phyloP scores from a whole-genome alignment of 371 early-diverging fungal genomes.

The Dipsacomyces acuminosporus region DNA sequence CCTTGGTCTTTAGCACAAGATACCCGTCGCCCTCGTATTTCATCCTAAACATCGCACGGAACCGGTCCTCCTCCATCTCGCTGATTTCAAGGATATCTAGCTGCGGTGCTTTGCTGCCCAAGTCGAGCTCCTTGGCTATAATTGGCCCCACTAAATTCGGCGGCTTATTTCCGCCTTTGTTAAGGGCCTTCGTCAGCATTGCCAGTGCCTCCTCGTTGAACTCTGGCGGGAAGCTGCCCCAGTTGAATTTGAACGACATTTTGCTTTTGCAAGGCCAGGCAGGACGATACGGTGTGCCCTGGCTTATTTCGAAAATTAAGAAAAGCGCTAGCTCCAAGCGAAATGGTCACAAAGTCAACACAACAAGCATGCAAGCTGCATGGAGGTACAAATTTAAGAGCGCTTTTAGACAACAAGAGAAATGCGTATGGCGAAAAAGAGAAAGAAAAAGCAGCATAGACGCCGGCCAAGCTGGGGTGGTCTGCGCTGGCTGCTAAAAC shows the following conservation, averaged over 20 bases:
- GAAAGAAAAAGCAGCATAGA: no score
- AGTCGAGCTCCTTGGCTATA: conserved; percentile 80
- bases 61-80: conserved; percentile 85
- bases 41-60: conserved; percentile 92
- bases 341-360: no score
- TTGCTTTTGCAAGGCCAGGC: no score
- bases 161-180: conserved; percentile 82
- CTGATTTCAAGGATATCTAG: conserved; percentile 97
- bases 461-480: no score
- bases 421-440: no score
- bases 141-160: conserved; percentile 88
- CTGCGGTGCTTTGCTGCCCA: conserved; percentile 95
- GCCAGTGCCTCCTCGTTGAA: conserved; percentile 80
- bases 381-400: no score
- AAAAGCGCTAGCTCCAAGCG: no score
- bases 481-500: no score
- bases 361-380: no score
- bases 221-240: conserved; percentile 82
- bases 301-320: no score
- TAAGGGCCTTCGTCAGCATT: conserved; percentile 83
- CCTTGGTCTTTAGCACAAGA: conserved; percentile 88
- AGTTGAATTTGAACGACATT: conserved; percentile 95
- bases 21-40: conserved; percentile 91
- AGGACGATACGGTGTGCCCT: no score
- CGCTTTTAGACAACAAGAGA: no score